Evolutionary conservation across 1,284 basidiomycete species (phyloP), one percentile per base, ranked within the genome.

Genomic region (Albatrellus sp.): DNA sequence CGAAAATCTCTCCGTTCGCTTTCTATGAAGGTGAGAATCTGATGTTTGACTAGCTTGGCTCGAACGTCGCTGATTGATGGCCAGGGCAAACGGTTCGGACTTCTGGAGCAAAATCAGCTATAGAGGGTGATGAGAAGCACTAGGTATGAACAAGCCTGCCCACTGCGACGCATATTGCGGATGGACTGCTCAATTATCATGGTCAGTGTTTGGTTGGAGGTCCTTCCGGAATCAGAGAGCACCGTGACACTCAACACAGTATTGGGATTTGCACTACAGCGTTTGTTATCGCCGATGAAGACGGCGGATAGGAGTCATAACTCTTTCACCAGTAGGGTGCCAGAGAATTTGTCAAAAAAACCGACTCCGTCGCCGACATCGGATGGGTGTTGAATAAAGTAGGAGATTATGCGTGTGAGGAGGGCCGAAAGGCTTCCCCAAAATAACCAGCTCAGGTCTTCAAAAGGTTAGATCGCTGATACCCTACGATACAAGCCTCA

Each of bases 401-500:
- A 24, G 24, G 93, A 92, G 29, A 92, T 66, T 70, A 92, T 91
- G 54, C 77, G 80, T 13, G 76, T 73, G 48, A 85, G 68, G 46
- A 87, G 71, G 62, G 87, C 81, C 45, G 80, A 69, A 37, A 79
- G 61, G 49, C 70, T 75, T 46, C 70, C 70, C 35, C 90, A 88
- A 51, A 97, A 91, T 46, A 94, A 76, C 90, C 90, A 94, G 48
- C 85, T 88, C 39, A 92, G 68, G 59, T 85, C 77, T 77, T 46
- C 19, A 37, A 43, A 40, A 37, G 13, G 42, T 43, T 10, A 41
- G 16, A 36, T 43, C n/a, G 37, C 29, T 16, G 20, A 31, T 34
- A 36, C 47, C 38, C 39, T 37, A 28, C 20, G 32, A 19, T 37
- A 19, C 32, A 33, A 28, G 17, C 30, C 30, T 36, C 16, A 44